Conservation (phyloP, 1,139 yeast species). For the Diutina catenulata region DNA sequence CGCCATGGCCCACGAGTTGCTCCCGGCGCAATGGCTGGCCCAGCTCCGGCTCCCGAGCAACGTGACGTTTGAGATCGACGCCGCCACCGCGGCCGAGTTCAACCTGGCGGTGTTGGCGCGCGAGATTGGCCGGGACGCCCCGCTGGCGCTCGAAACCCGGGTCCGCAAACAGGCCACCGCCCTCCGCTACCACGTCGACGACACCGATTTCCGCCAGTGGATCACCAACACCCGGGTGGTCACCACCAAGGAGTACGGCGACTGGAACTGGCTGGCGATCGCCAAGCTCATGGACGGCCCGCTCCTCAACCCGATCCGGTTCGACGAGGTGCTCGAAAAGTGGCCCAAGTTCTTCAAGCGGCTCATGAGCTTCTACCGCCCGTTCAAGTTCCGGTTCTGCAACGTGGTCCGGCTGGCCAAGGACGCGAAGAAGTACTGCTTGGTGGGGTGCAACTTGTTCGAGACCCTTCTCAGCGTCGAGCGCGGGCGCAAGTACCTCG, state of each 20-base stretch:
- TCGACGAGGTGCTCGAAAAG: conserved; percentile 69
- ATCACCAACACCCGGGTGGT: conserved; percentile 60
- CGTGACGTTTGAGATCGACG: no score
- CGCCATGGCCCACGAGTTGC: conserved; percentile 6
- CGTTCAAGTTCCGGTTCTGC: conserved; percentile 80
- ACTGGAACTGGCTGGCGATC: conserved; percentile 82
- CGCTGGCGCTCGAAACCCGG: no score
- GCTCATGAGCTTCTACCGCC: conserved; percentile 76
- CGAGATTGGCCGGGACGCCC: no score
- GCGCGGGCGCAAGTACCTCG: conserved; percentile 58
- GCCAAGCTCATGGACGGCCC: conserved; percentile 72
- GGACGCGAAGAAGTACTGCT: conserved; percentile 44
- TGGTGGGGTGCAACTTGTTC: conserved; percentile 64
- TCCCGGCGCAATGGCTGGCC: conserved; percentile 8
- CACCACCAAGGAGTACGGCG: conserved; percentile 64
- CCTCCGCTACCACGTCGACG: conserved; percentile 47
- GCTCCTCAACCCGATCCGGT: conserved; percentile 50
- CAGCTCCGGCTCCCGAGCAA: no score
- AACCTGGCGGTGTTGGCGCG: no score
- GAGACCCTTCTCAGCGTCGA: conserved; percentile 48
- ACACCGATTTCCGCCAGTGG: conserved; percentile 53
- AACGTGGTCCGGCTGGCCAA: conserved; percentile 22
- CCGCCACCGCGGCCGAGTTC: no score
- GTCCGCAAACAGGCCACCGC: no score
- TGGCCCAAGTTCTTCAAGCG: conserved; percentile 77